These are phyloP conservation scores for Nepenthes mirabilis DNA, from an alignment of 148 eudicot genomes.

Conservation along the genomic window DNA sequence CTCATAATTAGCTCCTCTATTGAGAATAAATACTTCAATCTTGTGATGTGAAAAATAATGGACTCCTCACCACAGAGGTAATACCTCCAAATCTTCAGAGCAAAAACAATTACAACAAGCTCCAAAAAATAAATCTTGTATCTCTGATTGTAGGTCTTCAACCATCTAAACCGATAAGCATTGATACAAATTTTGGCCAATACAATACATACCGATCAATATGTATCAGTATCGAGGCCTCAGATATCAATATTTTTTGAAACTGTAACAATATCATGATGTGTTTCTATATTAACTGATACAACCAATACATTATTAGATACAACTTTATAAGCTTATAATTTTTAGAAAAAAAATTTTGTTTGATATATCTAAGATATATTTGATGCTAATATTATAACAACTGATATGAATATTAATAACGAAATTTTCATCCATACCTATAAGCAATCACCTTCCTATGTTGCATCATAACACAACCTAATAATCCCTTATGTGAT, in stretches of 20 bases:
- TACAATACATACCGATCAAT: no score
- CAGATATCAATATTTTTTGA: no score
- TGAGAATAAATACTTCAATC: neutral
- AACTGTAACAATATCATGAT: no score
- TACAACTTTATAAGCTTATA: no score
- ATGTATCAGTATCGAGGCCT: no score
- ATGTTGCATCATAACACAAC: neutral
- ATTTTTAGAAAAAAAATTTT: no score
- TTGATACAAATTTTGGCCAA: no score
- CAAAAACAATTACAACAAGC: neutral
- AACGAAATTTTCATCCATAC: neutral
- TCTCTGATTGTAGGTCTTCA: no score
- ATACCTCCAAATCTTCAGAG: no score
- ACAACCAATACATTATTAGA: no score
- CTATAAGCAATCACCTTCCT: neutral
- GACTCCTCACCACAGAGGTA: neutral
- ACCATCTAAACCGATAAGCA: no score
- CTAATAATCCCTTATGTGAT: neutral
- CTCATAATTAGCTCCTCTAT: neutral
- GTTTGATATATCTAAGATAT: neutral
- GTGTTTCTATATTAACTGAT: no score
- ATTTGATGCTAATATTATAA: neutral
- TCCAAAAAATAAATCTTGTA: neutral
- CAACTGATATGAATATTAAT: neutral
- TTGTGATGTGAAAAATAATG: neutral